phyloP scores from a whole-genome alignment of 1,284 basidiomycete species.

The Lentinula novae-zelandiae region DNA sequence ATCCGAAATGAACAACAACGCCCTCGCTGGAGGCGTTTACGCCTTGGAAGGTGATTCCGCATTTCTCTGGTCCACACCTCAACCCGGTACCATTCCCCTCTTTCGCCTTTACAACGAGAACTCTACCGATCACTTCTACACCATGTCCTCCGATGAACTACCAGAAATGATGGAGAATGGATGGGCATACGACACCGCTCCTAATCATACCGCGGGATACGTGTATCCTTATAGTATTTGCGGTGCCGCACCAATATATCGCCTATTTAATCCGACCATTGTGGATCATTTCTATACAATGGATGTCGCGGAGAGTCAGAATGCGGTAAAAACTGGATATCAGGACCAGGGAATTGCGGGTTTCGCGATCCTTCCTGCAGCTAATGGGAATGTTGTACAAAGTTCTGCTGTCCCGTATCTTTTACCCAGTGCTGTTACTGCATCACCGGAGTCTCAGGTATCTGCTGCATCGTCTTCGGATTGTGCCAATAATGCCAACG shows the following conservation, averaged over 20 bases:
- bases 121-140: not conserved
- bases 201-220: not conserved
- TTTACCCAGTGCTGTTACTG: not conserved
- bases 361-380: conserved; percentile 1
- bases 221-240: conserved; percentile 2
- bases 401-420: not conserved
- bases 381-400: not conserved
- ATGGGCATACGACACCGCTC: not conserved
- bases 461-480: not conserved
- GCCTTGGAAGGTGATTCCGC: not conserved
- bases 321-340: not conserved
- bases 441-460: not conserved
- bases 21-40: not conserved
- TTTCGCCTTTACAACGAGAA: not conserved
- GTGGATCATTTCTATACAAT: conserved; percentile 11
- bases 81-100: not conserved
- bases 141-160: not conserved
- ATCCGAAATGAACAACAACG: not conserved
- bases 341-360: not conserved
- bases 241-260: not conserved
- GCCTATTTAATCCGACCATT: not conserved
- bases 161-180: not conserved
- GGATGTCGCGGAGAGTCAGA: not conserved
- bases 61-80: not conserved
- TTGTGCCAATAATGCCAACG: not conserved